Base-by-base conservation (phyloP, 148 eudicot genomes). In the Nyssa sinensis region DNA sequence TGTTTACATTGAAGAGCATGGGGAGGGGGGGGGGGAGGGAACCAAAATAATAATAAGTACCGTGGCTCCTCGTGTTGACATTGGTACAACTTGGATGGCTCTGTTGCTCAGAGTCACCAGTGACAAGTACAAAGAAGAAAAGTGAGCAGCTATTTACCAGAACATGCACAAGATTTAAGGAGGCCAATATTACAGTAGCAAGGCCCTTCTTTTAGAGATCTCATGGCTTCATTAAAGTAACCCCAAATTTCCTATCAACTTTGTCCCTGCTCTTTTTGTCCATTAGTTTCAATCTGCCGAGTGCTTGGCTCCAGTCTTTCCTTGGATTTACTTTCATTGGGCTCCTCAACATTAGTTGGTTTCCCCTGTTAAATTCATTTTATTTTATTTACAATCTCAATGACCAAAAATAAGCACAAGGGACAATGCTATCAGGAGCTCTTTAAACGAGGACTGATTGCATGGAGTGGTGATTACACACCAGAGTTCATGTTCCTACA, bases 281-380 rank as follows among this genome's bases (percentile, higher is more conserved):
- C 73, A 73, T 64, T 78, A 25, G 60, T 64, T 61, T 75, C 70
- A 0, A 12, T 47, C 37, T 76, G 37, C 5, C 12, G 12, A 19
- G 41, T 39, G 75, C 71, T 79, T 7, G 33, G 21, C 9, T 69
- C 53, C 0, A 41, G 32, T 57, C 29, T 70, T 67, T 81, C 82
- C 9, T 66, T 47, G 49, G 31, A 55, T 47, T 63, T 79, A 73
- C 74, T 75, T 51, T 72, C 80, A 19, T 57, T 62, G 11, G 72
- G 30, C 14, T 75, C 83, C 64, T 74, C 84, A 32, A 35, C 60
- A 51, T 76, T 70, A 75, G 60, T 41, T 32, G 49, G 47, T 62
- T 67, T 83, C 64, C 78, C 89, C 86, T 83, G 86, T 68, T 29
- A 51, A 49, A 64, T 77, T 68, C 41, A 37, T 28, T 28, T 62